A percentile compares a stretch with the other conserved stretches of the same genome.
These are phyloP conservation scores for Aspergillus indologenus DNA, from an alignment of 495 filamentous ascomycete genomes.

Conservation along the genomic window DNA sequence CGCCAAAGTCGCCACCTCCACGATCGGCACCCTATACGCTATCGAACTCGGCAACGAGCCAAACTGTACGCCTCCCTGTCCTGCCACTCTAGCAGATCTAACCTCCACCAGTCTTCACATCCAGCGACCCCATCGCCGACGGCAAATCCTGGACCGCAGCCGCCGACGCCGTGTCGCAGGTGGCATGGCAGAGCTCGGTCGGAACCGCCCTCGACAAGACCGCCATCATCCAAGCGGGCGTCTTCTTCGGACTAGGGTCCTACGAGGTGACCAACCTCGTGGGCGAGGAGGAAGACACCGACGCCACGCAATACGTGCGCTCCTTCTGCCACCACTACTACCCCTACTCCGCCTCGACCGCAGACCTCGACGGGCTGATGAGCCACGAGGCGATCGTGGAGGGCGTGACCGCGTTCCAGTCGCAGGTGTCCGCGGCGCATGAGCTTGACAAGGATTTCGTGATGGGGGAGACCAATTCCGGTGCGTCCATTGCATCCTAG, in stretches of 20 bases:
- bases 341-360: constrained; percentile 47
- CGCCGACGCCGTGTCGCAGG: constrained; percentile 51
- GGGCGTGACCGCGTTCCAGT: constrained; percentile 46
- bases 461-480: constrained; percentile 59
- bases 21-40: constrained; percentile 51
- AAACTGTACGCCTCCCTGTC: constrained; percentile 44
- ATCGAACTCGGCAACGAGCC: constrained; percentile 63
- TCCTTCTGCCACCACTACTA: constrained; percentile 60
- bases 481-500: constrained; percentile 31
- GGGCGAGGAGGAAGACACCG: constrained; percentile 46
- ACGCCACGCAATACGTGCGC: constrained; percentile 41
- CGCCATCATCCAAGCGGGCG: constrained; percentile 55
- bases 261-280: constrained; percentile 50
- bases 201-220: constrained; percentile 38
- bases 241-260: constrained; percentile 52
- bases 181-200: constrained; percentile 52
- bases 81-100: not conserved
- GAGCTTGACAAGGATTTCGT: constrained; percentile 49
- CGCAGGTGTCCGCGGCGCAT: constrained; percentile 48
- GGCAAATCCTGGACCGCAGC: constrained; percentile 51
- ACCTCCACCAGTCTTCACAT: constrained; percentile 12
- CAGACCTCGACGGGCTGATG: constrained; percentile 43
- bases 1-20: constrained; percentile 42
- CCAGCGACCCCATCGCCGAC: constrained; percentile 48
- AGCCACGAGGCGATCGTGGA: constrained; percentile 46